phyloP scores from a whole-genome alignment of 176 grass and related monocot species.

The Eremochloa ophiuroides region DNA sequence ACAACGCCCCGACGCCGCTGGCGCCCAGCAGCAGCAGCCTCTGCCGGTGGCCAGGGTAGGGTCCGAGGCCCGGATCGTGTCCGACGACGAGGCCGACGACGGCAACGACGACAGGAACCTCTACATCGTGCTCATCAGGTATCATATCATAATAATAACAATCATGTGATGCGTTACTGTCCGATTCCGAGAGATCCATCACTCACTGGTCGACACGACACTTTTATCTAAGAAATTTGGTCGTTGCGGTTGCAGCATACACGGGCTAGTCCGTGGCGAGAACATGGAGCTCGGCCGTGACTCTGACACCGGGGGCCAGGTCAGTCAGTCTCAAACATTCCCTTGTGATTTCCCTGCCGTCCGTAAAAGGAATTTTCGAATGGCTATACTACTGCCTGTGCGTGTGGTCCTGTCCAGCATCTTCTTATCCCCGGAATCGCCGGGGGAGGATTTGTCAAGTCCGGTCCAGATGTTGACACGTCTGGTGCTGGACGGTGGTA shows the following conservation, averaged over 20 bases:
- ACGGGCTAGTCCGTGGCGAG: constrained; percentile 85
- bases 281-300: constrained; percentile 96
- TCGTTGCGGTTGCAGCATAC: constrained; percentile 39
- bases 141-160: not conserved
- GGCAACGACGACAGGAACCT: constrained; percentile 40
- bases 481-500: not conserved
- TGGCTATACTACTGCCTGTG: not conserved
- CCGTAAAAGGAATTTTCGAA: not conserved
- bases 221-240: not conserved
- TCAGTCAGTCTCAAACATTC: not conserved
- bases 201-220: not conserved
- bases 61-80: constrained; percentile 51
- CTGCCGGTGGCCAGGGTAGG: constrained; percentile 14
- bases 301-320: constrained; percentile 93
- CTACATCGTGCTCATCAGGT: constrained; percentile 95
- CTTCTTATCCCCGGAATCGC: not conserved
- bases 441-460: not conserved
- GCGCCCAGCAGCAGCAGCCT: no score
- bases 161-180: not conserved
- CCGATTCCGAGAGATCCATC: no score
- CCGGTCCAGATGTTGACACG: not conserved
- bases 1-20: not conserved
- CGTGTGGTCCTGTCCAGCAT: not conserved
- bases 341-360: not conserved
- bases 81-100: constrained; percentile 42